Percentiles rank a stretch among this genome's conserved stretches.
These are phyloP conservation scores for Coemansia reversa DNA, from an alignment of 192 early-diverging fungal species.

Conservation along the genomic window DNA sequence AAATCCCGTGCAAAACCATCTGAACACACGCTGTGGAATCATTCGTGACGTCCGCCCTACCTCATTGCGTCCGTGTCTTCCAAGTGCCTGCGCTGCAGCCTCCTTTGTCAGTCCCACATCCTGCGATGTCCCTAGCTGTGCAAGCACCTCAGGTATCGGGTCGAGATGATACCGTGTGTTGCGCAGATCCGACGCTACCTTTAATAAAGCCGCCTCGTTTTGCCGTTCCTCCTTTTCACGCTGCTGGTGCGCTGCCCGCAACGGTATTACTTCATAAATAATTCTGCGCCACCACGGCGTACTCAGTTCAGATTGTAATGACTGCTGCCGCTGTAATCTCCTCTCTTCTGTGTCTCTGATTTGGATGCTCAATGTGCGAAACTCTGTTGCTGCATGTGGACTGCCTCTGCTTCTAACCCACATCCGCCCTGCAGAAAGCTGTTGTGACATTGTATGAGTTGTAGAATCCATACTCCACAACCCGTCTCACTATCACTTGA, in stretches of 20 bases:
- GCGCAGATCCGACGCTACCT: conserved; percentile 33
- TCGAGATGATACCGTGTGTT: conserved; percentile 21
- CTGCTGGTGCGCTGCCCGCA: conserved; percentile 38
- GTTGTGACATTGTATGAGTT: not conserved
- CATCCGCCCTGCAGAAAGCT: not conserved
- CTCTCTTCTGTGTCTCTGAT: conserved; percentile 19
- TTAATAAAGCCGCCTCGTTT: conserved; percentile 17
- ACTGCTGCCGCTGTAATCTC: conserved; percentile 2
- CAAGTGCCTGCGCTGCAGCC: conserved; percentile 16
- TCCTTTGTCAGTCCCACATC: conserved; percentile 18
- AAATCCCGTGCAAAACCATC: conserved; percentile 69
- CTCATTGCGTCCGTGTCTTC: conserved; percentile 20
- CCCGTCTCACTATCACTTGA: too few species aligned
- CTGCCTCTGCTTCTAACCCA: not conserved
- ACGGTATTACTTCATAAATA: conserved; percentile 31
- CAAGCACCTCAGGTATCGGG: conserved; percentile 15
- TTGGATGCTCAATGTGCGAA: conserved; percentile 53
- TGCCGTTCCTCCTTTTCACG: conserved; percentile 28
- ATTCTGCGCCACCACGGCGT: conserved; percentile 26
- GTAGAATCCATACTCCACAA: too few species aligned
- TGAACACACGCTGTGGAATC: conserved; percentile 9
- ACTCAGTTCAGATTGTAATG: not conserved
- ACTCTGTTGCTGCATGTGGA: conserved; percentile 37
- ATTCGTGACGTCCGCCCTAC: conserved; percentile 11
- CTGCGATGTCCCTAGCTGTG: conserved; percentile 27